Evolutionary conservation across 2,329 filamentous ascomycete species (phyloP).

Genomic region (Diaporthe longicolla): DNA sequence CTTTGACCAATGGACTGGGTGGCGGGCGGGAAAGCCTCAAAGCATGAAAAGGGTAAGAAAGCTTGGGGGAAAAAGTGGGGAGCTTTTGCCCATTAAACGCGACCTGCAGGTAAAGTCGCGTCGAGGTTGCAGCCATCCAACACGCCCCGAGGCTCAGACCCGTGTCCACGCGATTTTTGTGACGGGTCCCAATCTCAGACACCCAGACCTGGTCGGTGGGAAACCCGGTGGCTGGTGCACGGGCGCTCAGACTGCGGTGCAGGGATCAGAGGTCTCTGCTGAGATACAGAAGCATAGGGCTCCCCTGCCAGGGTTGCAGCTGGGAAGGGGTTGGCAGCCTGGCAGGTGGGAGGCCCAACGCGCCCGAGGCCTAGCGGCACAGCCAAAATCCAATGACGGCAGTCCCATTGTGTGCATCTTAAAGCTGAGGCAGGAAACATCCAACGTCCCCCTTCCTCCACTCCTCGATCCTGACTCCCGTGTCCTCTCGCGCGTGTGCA

Average conservation of each 20-base stretch:
- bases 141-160: constrained; percentile 28
- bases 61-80: constrained; percentile 24
- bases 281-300: constrained; percentile 30
- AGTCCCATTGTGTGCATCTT: constrained; percentile 27
- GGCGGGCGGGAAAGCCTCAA: constrained; percentile 31
- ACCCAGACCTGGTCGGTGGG: neutral
- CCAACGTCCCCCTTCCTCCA: constrained; percentile 17
- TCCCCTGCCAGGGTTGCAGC: constrained; percentile 28
- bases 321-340: constrained; percentile 5
- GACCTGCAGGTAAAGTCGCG: constrained; percentile 35
- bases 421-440: constrained; percentile 33
- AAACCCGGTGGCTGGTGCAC: constrained; percentile 11
- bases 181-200: constrained; percentile 17
- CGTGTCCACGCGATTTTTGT: constrained; percentile 38
- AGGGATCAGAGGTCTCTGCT: constrained; percentile 26
- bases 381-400: constrained; percentile 34
- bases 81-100: constrained; percentile 40
- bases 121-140: constrained; percentile 22
- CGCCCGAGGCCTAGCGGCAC: constrained; percentile 28
- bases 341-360: constrained; percentile 22
- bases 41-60: constrained; percentile 3
- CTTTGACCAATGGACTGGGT: constrained; percentile 15
- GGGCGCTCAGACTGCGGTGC: neutral
- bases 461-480: constrained; percentile 19
- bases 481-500: constrained; percentile 18